Conservation (phyloP, 2,329 filamentous ascomycete species). For the Lecanicillium sp. region DNA sequence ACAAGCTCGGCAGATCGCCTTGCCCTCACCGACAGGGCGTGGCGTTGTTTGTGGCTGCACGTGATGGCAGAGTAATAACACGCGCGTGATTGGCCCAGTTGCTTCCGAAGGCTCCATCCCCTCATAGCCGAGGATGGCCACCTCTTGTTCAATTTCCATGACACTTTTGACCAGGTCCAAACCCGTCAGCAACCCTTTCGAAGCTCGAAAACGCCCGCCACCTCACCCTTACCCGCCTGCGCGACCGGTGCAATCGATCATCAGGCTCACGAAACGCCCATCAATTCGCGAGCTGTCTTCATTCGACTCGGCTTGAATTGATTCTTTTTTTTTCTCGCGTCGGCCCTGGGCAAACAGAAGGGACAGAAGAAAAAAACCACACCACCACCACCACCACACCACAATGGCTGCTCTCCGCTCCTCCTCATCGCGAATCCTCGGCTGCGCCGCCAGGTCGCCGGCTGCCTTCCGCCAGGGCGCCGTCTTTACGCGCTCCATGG, state of each 20-base stretch:
- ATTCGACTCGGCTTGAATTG: no score
- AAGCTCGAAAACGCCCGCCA: background rate
- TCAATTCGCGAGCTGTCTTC: no score
- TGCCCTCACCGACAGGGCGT: no score
- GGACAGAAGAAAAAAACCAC: no score
- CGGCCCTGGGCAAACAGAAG: no score
- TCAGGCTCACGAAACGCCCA: no score
- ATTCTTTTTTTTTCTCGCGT: no score
- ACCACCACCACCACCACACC: constrained; percentile 13
- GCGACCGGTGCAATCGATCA: background rate
- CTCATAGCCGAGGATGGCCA: constrained; percentile 19
- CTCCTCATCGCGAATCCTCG: constrained; percentile 46
- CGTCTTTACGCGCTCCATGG: constrained; percentile 44
- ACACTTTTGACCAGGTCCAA: constrained; percentile 11
- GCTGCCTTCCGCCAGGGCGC: constrained; percentile 32
- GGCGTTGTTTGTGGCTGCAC: no score
- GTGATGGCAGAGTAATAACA: background rate
- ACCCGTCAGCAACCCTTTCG: constrained; percentile 10
- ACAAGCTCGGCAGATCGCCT: no score
- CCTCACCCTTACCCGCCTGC: background rate
- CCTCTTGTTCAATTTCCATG: constrained; percentile 11
- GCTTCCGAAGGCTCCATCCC: no score
- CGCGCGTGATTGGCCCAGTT: no score
- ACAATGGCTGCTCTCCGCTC: constrained; percentile 57
- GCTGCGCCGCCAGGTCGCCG: constrained; percentile 30